Base-by-base conservation (phyloP, 75 land plant species). In the Ceratopteris richardii region DNA sequence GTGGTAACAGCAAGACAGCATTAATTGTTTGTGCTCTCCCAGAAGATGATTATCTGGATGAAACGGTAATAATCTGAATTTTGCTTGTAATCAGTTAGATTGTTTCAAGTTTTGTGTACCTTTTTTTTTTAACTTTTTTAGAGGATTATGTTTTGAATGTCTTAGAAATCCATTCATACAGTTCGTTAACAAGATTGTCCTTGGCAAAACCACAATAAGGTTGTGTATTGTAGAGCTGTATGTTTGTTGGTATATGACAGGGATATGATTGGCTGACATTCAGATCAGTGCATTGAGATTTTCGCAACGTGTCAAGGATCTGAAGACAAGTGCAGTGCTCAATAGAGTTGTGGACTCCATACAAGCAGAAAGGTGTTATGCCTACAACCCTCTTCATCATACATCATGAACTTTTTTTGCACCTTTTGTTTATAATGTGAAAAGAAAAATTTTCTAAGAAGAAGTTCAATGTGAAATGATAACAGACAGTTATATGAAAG, bases 271-370 rank as follows among this genome's bases (percentile, higher is more conserved):
- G 20, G 10, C 13, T 44, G 23, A 37, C 62, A 23, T 29, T n/a
- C 60, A 72, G 75, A 72, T 72, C 60, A 61, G 75, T 40, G 17
- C 68, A 31, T 66, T 72, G 59, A 66, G 68, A 33, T 72, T 72
- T 66, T 56, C 75, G 12, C 68, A 72, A 42, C 53, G 75, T 33
- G 68, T 72, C 7, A 72, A 63, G 23, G 61, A 54, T 39, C 51
- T 72, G 17, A 72, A 72, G 47, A 72, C 70, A 44, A 61, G 29
- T 60, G 63, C 69, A 56, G 25, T 44, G 17, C 39, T 55, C 31
- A 66, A 66, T 53, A 72, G 54, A 46, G 54, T 58, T 52, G 22
- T 62, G 52, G 75, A 72, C 41, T 48, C 30, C 30, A 43, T 29
- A 20, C 31, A 40, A 24, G 44, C 19, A 18, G 64, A 72, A 28